phyloP scores from a whole-genome alignment of 1,139 yeast species.

The Yamadazyma sp. region DNA sequence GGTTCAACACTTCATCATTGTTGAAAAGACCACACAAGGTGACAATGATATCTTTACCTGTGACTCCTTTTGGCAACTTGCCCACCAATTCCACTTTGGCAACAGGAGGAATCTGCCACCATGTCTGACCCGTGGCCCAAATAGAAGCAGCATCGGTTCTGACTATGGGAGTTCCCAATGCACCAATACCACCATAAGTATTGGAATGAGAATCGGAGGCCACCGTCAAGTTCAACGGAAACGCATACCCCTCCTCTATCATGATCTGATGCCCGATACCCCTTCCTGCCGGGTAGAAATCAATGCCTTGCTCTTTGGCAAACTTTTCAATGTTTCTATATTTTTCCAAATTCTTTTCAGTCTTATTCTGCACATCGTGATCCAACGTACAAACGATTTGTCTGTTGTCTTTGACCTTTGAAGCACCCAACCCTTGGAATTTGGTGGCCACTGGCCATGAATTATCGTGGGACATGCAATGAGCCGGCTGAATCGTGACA shows the following conservation, averaged over 20 bases:
- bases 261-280: slow-evolving; percentile 99
- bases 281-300: slow-evolving; percentile 97
- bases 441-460: slow-evolving; percentile 99
- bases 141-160: slow-evolving; percentile 98
- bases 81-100: slow-evolving; percentile 91
- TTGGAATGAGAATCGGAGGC: slow-evolving; percentile 98
- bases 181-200: slow-evolving; percentile 95
- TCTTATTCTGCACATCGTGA: slow-evolving; percentile 94
- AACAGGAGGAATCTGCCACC: slow-evolving; percentile 99
- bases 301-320: slow-evolving; percentile 90
- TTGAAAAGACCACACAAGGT: slow-evolving; percentile 94
- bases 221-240: slow-evolving; percentile 88
- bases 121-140: slow-evolving; percentile 99
- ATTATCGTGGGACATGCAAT: slow-evolving; percentile 98
- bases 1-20: slow-evolving; percentile 94
- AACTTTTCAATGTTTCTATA: slow-evolving; percentile 85
- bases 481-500: slow-evolving; percentile 92
- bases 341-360: slow-evolving; percentile 83
- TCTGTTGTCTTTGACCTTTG: slow-evolving; percentile 72
- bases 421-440: slow-evolving; percentile 93
- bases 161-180: slow-evolving; percentile 95
- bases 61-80: slow-evolving; percentile 76
- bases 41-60: slow-evolving; percentile 96
- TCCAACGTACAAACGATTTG: slow-evolving; percentile 96
- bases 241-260: slow-evolving; percentile 99